These are phyloP conservation scores for Exobasidium cylindrosporum DNA, from an alignment of 1,284 basidiomycete species.

Conservation along the genomic window DNA sequence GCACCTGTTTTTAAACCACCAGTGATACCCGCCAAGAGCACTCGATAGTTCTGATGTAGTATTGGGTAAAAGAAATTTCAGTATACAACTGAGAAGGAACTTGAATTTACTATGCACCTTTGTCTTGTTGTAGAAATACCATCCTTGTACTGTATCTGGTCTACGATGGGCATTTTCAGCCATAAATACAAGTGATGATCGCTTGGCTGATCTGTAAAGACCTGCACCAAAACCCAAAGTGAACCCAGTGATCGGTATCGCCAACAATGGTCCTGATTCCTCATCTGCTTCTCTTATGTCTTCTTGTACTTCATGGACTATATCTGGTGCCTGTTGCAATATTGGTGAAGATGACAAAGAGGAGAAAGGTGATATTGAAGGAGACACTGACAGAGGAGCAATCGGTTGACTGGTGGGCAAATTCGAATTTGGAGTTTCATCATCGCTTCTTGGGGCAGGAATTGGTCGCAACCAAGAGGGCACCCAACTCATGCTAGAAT, in stretches of 20 bases:
- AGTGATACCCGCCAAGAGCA: constrained; percentile 40
- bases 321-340: neutral
- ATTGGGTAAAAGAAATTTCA: neutral
- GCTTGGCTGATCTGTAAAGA: constrained; percentile 29
- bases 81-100: neutral
- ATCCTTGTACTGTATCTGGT: constrained; percentile 52
- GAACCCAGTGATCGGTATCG: constrained; percentile 33
- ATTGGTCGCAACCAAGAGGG: neutral
- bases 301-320: neutral
- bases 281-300: neutral
- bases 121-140: constrained; percentile 56
- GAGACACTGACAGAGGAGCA: neutral
- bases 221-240: constrained; percentile 43
- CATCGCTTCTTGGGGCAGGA: neutral
- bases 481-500: neutral
- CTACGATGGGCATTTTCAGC: constrained; percentile 53
- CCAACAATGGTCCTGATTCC: neutral
- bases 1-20: constrained; percentile 37
- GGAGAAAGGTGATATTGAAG: neutral
- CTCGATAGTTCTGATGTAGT: constrained; percentile 39
- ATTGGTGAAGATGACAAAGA: neutral
- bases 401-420: neutral
- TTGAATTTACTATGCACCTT: constrained; percentile 22
- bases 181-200: constrained; percentile 46
- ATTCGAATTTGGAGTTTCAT: neutral